Base-by-base conservation (phyloP, 495 filamentous ascomycete species). In the Podospora pseudoanserina region DNA sequence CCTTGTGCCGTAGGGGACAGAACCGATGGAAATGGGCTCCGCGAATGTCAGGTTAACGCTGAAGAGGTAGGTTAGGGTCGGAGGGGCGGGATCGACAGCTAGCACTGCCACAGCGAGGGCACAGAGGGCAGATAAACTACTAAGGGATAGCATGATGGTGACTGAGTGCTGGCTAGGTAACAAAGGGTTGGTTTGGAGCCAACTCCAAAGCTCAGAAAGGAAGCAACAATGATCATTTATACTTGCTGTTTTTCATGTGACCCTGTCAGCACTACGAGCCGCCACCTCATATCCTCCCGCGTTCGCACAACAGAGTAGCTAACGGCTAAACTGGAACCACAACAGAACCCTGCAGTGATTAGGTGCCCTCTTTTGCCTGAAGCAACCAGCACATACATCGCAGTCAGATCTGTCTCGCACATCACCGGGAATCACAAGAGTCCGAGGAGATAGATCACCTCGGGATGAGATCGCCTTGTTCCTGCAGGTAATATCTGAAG, bases 1-100 rank as follows among this genome's bases (percentile, higher is more conserved):
- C 18, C 73, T 64, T 7, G 26, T 60, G 59, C 72, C 71, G 28
- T 58, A 64, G 57, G 73, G 73, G 7, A 69, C 70, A 0, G 56
- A n/a, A 19, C 73, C 73, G 62, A 75, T 60, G 34, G 26, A 20
- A 62, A 72, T 65, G 30, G 66, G 62, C 19, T 60, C 64, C 57
- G 65, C 65, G 26, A 75, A 69, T 65, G 71, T 73, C 4, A 72
- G 65, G 71, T 75, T 75, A n/a, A 64, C 67, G 44, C 66, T 69
- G 73, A 69, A 75, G 1, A 75, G 67, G 44, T 67, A 72, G 23
- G 70, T 71, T 2, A 69, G 49, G 4, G 32, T 18, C 9, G 71
- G 68, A 30, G 71, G 68, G 7, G 68, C 49, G 5, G 66, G 68
- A 1, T 59, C 68, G 18, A 68, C 72, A 19, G 60, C 27, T 11